phyloP scores from a whole-genome alignment of 345 rosid genomes.

The Eucalyptus rudis region DNA sequence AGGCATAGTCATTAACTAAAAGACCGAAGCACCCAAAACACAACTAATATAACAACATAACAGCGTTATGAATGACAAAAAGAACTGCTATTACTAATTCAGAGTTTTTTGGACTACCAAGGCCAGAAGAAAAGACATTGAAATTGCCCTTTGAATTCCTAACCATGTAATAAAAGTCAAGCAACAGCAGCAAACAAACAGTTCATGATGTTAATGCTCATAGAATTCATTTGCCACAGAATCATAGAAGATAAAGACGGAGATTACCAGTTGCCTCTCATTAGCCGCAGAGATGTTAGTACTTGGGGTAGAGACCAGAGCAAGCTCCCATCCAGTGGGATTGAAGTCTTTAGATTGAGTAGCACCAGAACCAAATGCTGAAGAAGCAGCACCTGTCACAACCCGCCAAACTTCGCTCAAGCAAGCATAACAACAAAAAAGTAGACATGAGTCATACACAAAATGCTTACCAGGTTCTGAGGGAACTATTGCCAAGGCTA shows the following conservation, averaged over 20 bases:
- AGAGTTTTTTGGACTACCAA: background rate
- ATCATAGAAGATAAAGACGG: background rate
- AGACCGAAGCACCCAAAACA: background rate
- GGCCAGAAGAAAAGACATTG: background rate
- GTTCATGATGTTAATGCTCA: background rate
- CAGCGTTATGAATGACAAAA: background rate
- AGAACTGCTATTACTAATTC: background rate
- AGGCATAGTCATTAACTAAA: background rate
- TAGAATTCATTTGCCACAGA: background rate
- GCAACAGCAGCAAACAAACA: background rate
- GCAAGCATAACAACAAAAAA: background rate
- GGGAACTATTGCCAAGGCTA: constrained; percentile 84
- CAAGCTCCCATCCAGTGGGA: constrained; percentile 96
- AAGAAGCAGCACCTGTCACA: constrained; percentile 21
- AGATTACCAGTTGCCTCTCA: constrained; percentile 76
- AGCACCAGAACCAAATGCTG: constrained; percentile 38
- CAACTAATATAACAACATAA: background rate
- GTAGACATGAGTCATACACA: background rate
- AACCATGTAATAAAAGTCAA: background rate
- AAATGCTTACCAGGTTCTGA: constrained; percentile 33
- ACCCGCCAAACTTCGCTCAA: background rate
- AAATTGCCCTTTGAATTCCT: background rate
- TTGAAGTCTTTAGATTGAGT: constrained; percentile 52
- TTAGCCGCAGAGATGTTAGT: constrained; percentile 56
- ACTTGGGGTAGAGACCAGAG: constrained; percentile 74